phyloP scores from a whole-genome alignment of 2,329 filamentous ascomycete species.

The Microdochium bolleyi region DNA sequence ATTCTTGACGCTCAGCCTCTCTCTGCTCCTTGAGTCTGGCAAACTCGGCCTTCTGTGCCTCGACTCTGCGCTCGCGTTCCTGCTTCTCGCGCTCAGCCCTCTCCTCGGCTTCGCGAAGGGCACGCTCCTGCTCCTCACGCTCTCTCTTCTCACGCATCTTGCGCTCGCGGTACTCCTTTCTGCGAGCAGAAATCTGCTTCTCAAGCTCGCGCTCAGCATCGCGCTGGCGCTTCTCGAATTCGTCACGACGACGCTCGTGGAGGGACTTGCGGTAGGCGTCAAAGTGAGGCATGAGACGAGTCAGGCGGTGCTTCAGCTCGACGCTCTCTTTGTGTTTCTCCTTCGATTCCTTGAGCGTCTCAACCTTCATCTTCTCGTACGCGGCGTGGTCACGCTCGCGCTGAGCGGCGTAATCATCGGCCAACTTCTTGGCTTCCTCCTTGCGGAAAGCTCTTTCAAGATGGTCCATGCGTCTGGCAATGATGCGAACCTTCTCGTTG shows the following conservation, averaged over 20 bases:
- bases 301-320: slow-evolving; percentile 87
- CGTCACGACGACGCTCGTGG: slow-evolving; percentile 79
- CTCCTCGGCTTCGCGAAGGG: slow-evolving; percentile 78
- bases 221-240: slow-evolving; percentile 91
- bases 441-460: slow-evolving; percentile 93
- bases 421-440: slow-evolving; percentile 88
- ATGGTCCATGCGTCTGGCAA: slow-evolving; percentile 93
- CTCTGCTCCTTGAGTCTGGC: slow-evolving; percentile 59
- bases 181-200: slow-evolving; percentile 78
- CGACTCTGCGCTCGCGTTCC: slow-evolving; percentile 71
- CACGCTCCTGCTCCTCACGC: slow-evolving; percentile 74
- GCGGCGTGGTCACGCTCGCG: slow-evolving; percentile 68
- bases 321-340: slow-evolving; percentile 87
- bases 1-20: slow-evolving; percentile 61
- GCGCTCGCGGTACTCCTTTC: slow-evolving; percentile 81
- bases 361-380: slow-evolving; percentile 70
- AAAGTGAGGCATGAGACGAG: slow-evolving; percentile 75
- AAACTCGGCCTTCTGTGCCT: slow-evolving; percentile 67
- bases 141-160: slow-evolving; percentile 77
- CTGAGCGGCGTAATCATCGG: slow-evolving; percentile 78
- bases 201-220: slow-evolving; percentile 90
- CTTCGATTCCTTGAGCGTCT: slow-evolving; percentile 74
- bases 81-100: slow-evolving; percentile 73
- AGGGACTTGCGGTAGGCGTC: slow-evolving; percentile 76
- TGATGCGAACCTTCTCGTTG: slow-evolving; percentile 81